These are phyloP conservation scores for Mallotus japonicus DNA, from an alignment of 441 rosid genomes.

Conservation along the genomic window DNA sequence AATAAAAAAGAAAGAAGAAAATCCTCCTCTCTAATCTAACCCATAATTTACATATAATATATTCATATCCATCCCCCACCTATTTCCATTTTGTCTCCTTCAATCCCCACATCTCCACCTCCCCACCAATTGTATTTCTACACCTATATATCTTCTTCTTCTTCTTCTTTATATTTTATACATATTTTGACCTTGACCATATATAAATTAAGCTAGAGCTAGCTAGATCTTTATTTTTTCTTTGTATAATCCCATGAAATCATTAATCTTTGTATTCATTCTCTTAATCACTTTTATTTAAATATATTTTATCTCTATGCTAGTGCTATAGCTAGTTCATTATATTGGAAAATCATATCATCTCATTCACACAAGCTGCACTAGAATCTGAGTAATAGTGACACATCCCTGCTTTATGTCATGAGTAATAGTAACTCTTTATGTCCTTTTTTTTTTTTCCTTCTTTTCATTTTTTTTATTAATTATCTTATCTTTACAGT, in stretches of 20 bases:
- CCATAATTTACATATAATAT: too few species aligned
- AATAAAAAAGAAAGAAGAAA: too few species aligned
- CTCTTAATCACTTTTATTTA: not conserved
- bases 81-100: conserved; percentile 15
- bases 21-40: too few species aligned
- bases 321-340: too few species aligned
- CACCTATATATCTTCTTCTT: not conserved
- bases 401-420: not conserved
- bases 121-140: conserved; percentile 27
- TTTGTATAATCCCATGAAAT: too few species aligned
- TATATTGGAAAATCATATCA: too few species aligned
- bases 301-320: not conserved
- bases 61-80: conserved; percentile 23
- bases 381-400: not conserved
- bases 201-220: not conserved
- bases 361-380: conserved; percentile 4
- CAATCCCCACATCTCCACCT: conserved; percentile 30
- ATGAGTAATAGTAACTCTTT: too few species aligned
- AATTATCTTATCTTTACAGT: too few species aligned
- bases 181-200: not conserved
- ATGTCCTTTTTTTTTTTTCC: too few species aligned
- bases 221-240: not conserved
- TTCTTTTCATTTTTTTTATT: too few species aligned
- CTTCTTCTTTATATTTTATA: not conserved
- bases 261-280: not conserved